These are phyloP conservation scores for Carex pumila DNA, from an alignment of 176 grass and related monocot species.

Conservation along the genomic window DNA sequence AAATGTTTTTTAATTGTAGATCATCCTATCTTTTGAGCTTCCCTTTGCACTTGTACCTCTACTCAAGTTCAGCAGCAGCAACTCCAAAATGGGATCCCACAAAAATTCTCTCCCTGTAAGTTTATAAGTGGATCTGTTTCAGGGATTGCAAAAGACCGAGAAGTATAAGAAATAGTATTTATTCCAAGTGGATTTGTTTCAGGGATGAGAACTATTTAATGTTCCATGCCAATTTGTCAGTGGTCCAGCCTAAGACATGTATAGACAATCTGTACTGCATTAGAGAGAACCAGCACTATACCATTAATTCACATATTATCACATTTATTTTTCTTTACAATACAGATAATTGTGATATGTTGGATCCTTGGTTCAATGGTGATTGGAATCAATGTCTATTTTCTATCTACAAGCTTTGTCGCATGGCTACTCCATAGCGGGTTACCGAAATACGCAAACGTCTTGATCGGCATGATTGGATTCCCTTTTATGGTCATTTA, in stretches of 20 bases:
- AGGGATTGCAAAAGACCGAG: too few species aligned
- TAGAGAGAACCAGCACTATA: too few species aligned
- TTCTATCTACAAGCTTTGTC: constrained; percentile 47
- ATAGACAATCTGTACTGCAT: too few species aligned
- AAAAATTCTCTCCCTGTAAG: constrained; percentile 62
- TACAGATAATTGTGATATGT: constrained; percentile 51
- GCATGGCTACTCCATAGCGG: constrained; percentile 42
- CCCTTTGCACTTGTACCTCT: constrained; percentile 80
- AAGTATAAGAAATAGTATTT: too few species aligned
- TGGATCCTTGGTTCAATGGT: constrained; percentile 47
- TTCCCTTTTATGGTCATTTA: constrained; percentile 70
- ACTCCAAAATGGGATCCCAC: constrained; percentile 35
- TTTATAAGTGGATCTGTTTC: neutral
- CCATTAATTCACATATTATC: too few species aligned
- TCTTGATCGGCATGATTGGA: constrained; percentile 41
- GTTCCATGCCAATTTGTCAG: too few species aligned
- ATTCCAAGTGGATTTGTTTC: too few species aligned
- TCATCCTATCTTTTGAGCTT: constrained; percentile 63
- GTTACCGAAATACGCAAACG: constrained; percentile 34
- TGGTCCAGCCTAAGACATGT: too few species aligned
- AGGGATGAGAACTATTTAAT: too few species aligned
- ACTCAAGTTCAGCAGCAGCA: constrained; percentile 72
- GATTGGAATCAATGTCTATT: constrained; percentile 60
- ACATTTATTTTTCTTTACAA: neutral
- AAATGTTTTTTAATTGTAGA: constrained; percentile 29